These are phyloP conservation scores for Aspergillus mulundensis DNA, from an alignment of 495 filamentous ascomycete genomes.

Conservation along the genomic window DNA sequence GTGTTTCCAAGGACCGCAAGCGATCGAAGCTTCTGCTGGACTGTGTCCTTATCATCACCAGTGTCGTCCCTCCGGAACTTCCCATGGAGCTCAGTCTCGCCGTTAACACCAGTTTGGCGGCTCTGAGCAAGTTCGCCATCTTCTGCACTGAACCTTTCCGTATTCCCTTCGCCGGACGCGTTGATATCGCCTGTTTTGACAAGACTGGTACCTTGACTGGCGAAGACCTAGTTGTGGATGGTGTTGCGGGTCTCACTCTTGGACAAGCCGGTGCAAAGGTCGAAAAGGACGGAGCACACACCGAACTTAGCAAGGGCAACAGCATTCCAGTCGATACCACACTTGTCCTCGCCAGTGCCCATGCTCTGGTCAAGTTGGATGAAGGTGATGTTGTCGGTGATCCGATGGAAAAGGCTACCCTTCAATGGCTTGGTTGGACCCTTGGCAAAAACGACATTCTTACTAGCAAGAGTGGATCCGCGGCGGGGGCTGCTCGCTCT, in stretches of 20 bases:
- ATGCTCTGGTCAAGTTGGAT: constrained; percentile 91
- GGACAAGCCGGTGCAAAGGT: constrained; percentile 61
- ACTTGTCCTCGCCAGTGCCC: constrained; percentile 89
- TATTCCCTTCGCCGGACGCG: constrained; percentile 94
- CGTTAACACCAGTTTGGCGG: constrained; percentile 97
- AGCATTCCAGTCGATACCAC: constrained; percentile 75
- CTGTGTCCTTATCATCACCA: constrained; percentile 95
- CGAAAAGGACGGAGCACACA: constrained; percentile 75
- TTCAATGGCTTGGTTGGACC: constrained; percentile 84
- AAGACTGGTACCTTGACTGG: constrained; percentile 97
- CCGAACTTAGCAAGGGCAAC: constrained; percentile 60
- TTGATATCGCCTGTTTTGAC: constrained; percentile 97
- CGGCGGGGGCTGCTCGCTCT: constrained; percentile 43
- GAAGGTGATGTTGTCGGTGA: constrained; percentile 97
- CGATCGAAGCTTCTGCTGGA: constrained; percentile 95
- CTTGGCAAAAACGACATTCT: constrained; percentile 85
- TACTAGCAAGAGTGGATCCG: constrained; percentile 40
- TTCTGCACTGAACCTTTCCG: constrained; percentile 99
- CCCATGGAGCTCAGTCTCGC: constrained; percentile 97
- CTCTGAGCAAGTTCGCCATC: constrained; percentile 89
- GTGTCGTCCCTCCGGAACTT: constrained; percentile 93
- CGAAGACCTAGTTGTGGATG: constrained; percentile 95
- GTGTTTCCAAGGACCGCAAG: constrained; percentile 87
- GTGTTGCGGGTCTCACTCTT: constrained; percentile 83
- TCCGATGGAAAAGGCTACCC: constrained; percentile 97